Evolutionary conservation across 1,284 basidiomycete species (phyloP).

Genomic region (Marasmius sp.): DNA sequence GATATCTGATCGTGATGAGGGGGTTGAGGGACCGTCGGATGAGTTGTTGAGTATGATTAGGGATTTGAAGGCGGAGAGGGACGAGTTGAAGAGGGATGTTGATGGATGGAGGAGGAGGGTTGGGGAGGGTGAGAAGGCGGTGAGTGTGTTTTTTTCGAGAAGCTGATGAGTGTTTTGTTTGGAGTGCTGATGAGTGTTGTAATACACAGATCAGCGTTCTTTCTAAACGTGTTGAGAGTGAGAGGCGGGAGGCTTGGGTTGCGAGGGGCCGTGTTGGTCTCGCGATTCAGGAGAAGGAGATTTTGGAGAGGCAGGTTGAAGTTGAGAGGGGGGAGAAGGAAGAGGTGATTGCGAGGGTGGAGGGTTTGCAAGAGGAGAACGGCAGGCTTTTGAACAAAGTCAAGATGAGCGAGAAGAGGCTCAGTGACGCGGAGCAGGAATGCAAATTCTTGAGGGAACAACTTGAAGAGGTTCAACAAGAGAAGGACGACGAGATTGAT

Average conservation of each 20-base stretch:
- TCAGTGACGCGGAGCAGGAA: slow-evolving; percentile 8
- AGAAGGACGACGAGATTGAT: neutral
- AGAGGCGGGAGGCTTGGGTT: slow-evolving; percentile 75
- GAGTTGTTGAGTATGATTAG: slow-evolving; percentile 73
- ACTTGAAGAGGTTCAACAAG: neutral
- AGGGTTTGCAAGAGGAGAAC: slow-evolving; percentile 23
- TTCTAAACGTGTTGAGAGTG: slow-evolving; percentile 63
- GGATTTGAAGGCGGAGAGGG: slow-evolving; percentile 76
- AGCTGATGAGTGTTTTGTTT: neutral
- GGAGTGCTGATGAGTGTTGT: neutral
- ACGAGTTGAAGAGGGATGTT: slow-evolving; percentile 75
- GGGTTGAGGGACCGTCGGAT: slow-evolving; percentile 50
- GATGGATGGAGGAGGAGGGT: slow-evolving; percentile 75
- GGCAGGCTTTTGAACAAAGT: slow-evolving; percentile 23
- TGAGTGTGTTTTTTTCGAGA: neutral
- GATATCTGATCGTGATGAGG: slow-evolving; percentile 35
- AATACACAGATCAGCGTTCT: slow-evolving; percentile 55
- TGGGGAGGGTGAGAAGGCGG: slow-evolving; percentile 56
- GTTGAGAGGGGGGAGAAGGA: slow-evolving; percentile 22
- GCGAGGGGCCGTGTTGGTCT: slow-evolving; percentile 63
- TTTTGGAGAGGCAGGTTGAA: slow-evolving; percentile 46
- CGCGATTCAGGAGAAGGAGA: slow-evolving; percentile 63
- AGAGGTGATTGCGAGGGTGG: slow-evolving; percentile 37
- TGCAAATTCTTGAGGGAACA: neutral
- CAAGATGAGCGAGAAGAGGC: slow-evolving; percentile 11